Conservation (phyloP, 2,329 filamentous ascomycete genomes). For the Paracorniculantispora psalliotae region DNA sequence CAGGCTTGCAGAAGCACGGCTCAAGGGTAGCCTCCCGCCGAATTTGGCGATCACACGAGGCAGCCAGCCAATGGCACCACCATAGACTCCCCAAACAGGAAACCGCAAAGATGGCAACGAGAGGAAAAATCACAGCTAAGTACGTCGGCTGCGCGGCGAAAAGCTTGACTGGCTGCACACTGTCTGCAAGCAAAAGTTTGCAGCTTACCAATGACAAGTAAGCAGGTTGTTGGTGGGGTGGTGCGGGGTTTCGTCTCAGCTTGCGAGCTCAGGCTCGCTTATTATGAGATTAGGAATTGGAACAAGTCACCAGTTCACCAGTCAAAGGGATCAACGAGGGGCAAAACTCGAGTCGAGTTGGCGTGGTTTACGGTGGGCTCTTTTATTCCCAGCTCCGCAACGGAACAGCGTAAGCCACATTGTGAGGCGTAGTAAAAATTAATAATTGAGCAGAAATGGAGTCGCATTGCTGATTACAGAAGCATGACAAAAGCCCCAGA, state of each 20-base stretch:
- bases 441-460: not conserved
- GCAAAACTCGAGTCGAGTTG: not conserved
- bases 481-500: conserved; percentile 8
- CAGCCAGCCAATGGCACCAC: not conserved
- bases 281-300: no score
- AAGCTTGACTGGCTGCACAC: not conserved
- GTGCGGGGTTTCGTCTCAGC: not conserved
- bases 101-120: not conserved
- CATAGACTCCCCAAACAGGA: not conserved
- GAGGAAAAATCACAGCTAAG: not conserved
- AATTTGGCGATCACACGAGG: not conserved
- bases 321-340: not conserved
- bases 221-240: not conserved
- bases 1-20: no score
- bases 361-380: not conserved
- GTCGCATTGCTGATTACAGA: not conserved
- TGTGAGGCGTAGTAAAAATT: not conserved
- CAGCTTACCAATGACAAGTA: conserved; percentile 3
- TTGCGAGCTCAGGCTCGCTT: no score
- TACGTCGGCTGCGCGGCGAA: not conserved
- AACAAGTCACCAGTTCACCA: no score
- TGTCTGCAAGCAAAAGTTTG: not conserved
- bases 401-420: not conserved
- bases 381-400: not conserved
- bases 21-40: not conserved